Conservation (phyloP, 73 alveolate genomes). For the Strombidium stylifer region DNA sequence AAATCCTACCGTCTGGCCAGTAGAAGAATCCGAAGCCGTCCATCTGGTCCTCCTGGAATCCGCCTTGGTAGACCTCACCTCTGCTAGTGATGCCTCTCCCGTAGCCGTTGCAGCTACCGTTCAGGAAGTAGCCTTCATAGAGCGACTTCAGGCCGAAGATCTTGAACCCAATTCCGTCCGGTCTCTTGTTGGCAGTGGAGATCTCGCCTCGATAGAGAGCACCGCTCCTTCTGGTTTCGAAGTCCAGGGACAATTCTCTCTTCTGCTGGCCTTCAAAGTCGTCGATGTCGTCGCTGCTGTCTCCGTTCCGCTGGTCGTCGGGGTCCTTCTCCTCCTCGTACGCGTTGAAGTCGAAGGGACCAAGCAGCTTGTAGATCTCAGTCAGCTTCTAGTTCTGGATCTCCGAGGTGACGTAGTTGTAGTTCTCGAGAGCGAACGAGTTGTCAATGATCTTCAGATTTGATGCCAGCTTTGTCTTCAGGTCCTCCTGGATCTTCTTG, state of each 20-base stretch:
- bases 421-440: conserved; percentile 27
- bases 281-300: neutral
- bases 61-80: conserved; percentile 50
- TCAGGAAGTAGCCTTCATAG: conserved; percentile 47
- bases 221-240: conserved; percentile 37
- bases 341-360: conserved; percentile 55
- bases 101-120: conserved; percentile 26
- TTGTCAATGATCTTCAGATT: conserved; percentile 14
- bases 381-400: conserved; percentile 1
- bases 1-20: conserved; percentile 47
- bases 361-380: conserved; percentile 33
- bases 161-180: conserved; percentile 51
- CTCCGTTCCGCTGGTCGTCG: neutral
- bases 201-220: conserved; percentile 44
- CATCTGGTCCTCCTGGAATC: conserved; percentile 24
- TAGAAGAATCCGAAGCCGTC: conserved; percentile 41
- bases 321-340: no score
- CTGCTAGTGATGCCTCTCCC: conserved; percentile 49
- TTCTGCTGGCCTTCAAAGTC: no score
- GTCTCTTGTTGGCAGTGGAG: conserved; percentile 2
- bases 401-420: conserved; percentile 21
- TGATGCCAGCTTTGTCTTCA: conserved; percentile 1
- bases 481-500: conserved; percentile 16
- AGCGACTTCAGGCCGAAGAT: conserved; percentile 23
- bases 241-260: no score